phyloP scores from a whole-genome alignment of 805 yeast genomes.

The Candida vartiovaarae region DNA sequence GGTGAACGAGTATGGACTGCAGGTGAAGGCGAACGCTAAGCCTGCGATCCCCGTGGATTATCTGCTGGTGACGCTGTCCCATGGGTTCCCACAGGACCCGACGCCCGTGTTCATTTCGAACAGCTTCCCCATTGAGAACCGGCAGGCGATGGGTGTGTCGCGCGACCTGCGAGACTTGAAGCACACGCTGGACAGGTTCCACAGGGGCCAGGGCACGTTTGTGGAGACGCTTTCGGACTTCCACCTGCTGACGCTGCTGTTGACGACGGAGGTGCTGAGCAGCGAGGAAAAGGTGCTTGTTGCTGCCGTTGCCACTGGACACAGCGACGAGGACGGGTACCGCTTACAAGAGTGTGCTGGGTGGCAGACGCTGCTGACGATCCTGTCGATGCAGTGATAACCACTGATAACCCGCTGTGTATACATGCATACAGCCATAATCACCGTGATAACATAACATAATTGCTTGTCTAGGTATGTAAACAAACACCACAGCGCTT shows the following conservation, averaged over 20 bases:
- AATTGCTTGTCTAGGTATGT: too few species aligned
- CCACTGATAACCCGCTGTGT: too few species aligned
- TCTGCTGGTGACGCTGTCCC: conserved; percentile 77
- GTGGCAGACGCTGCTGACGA: conserved; percentile 75
- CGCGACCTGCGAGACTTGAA: conserved; percentile 58
- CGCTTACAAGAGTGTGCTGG: conserved; percentile 56
- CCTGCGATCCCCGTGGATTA: conserved; percentile 94
- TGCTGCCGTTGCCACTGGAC: conserved; percentile 37
- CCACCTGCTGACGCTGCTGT: conserved; percentile 62
- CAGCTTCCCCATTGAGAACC: conserved; percentile 70
- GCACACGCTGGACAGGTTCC: conserved; percentile 37
- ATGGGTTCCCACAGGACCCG: conserved; percentile 77
- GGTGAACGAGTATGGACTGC: conserved; percentile 79
- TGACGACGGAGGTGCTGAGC: conserved; percentile 49
- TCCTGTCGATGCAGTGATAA: conserved; percentile 21
- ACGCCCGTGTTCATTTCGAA: conserved; percentile 41
- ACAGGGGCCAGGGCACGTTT: conserved; percentile 22
- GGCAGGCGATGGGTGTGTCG: conserved; percentile 66
- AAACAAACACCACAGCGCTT: too few species aligned
- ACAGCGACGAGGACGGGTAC: conserved; percentile 38
- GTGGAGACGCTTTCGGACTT: conserved; percentile 53
- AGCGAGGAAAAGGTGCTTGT: conserved; percentile 46
- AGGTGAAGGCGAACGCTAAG: conserved; percentile 82
- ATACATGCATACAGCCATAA: too few species aligned
- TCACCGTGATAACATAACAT: too few species aligned